These are phyloP conservation scores for Auxenochlorella protothecoides DNA, from an alignment of 139 green algal species.

Conservation along the genomic window DNA sequence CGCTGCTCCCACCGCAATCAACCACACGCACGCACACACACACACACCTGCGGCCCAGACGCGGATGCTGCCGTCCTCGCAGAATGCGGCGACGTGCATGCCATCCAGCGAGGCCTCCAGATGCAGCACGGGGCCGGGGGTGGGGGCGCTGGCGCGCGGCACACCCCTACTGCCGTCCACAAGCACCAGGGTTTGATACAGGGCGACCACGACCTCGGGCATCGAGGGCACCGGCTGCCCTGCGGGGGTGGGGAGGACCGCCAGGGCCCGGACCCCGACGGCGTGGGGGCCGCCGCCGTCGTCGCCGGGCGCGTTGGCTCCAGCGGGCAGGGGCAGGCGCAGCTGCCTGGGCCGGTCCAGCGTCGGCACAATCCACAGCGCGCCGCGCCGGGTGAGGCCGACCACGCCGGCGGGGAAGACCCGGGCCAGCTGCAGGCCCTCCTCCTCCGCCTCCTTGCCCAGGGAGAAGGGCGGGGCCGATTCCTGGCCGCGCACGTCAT, in stretches of 20 bases:
- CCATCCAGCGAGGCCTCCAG: background rate
- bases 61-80: constrained; percentile 9
- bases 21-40: background rate
- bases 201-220: too few species aligned
- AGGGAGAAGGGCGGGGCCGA: constrained; percentile 43
- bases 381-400: background rate
- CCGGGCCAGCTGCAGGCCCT: constrained; percentile 37
- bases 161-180: too few species aligned
- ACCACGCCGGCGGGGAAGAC: constrained; percentile 51
- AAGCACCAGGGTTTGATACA: too few species aligned
- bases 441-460: constrained; percentile 31
- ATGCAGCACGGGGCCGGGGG: too few species aligned
- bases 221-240: too few species aligned
- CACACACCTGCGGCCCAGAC: constrained; percentile 9
- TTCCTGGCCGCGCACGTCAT: constrained; percentile 33
- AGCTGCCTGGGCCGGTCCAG: background rate
- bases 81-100: constrained; percentile 8
- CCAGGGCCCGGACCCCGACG: too few species aligned
- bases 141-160: too few species aligned
- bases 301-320: too few species aligned
- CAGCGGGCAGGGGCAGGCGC: too few species aligned
- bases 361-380: background rate
- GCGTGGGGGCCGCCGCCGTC: too few species aligned
- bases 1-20: too few species aligned
- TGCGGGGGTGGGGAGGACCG: too few species aligned